These are phyloP conservation scores for Dichotomopilus funicola DNA, from an alignment of 2,329 filamentous ascomycete species.

Conservation along the genomic window DNA sequence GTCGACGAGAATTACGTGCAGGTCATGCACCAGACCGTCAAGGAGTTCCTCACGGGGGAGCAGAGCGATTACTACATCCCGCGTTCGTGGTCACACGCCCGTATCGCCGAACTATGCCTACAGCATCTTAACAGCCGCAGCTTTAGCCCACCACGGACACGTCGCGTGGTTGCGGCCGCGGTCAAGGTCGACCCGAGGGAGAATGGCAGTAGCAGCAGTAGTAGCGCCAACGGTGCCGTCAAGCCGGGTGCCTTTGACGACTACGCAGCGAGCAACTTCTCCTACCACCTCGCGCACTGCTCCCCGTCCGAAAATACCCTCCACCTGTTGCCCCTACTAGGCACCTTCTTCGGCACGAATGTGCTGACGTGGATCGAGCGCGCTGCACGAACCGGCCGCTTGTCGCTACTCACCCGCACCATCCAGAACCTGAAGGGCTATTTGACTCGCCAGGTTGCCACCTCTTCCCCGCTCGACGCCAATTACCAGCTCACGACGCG, in stretches of 20 bases:
- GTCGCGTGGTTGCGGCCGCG: conserved; percentile 11
- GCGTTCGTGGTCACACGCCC: conserved; percentile 24
- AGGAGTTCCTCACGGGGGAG: conserved; percentile 27
- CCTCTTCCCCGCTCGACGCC: conserved; percentile 13
- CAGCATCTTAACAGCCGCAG: conserved; percentile 29
- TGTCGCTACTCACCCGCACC: conserved; percentile 11
- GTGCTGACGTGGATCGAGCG: conserved; percentile 34
- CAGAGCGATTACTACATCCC: conserved; percentile 18
- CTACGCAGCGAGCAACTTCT: conserved; percentile 30
- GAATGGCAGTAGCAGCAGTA: not conserved
- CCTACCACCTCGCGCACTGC: conserved; percentile 30
- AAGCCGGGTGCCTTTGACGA: conserved; percentile 17
- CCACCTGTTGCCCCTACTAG: conserved; percentile 22
- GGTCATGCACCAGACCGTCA: conserved; percentile 35
- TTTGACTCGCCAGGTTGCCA: conserved; percentile 12
- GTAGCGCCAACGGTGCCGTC: too few species aligned
- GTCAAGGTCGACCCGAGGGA: not conserved
- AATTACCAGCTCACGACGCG: conserved; percentile 13
- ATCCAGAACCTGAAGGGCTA: conserved; percentile 14
- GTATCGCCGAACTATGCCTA: conserved; percentile 31
- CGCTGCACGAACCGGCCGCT: conserved; percentile 15
- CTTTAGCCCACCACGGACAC: conserved; percentile 29
- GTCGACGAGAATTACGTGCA: conserved; percentile 30
- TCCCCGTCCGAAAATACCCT: conserved; percentile 15
- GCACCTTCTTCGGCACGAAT: conserved; percentile 29